Conservation (phyloP, 1,139 yeast genomes). For the Candida glucosophila region DNA sequence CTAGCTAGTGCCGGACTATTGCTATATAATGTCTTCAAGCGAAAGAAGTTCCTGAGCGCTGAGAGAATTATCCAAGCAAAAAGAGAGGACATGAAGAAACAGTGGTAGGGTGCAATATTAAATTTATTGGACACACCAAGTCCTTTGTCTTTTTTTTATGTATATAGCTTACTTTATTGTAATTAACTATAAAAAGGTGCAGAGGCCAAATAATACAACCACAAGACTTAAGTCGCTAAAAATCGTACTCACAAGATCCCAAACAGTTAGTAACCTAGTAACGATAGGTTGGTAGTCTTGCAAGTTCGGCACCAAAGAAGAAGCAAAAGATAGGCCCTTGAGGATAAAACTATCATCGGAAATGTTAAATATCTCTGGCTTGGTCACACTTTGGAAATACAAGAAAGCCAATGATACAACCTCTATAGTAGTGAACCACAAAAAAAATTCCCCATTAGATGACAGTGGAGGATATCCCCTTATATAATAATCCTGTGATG, state of each 20-base stretch:
- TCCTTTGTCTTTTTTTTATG: no score
- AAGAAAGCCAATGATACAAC: constrained; percentile 25
- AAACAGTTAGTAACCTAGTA: constrained; percentile 24
- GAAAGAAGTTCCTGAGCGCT: constrained; percentile 24
- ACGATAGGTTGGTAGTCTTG: constrained; percentile 20
- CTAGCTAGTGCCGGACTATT: constrained; percentile 62
- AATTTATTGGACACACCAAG: no score
- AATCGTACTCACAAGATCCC: constrained; percentile 29
- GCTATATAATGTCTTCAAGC: constrained; percentile 24
- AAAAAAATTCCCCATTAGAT: constrained; percentile 16
- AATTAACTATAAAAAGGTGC: constrained; percentile 13
- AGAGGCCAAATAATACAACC: constrained; percentile 31
- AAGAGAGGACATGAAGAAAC: constrained; percentile 27
- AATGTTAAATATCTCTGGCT: constrained; percentile 16
- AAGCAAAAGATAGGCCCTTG: constrained; percentile 23
- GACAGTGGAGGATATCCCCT: constrained; percentile 13
- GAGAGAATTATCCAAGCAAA: constrained; percentile 35
- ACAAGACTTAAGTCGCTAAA: constrained; percentile 31
- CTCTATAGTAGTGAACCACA: constrained; percentile 25
- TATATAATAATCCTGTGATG: constrained; percentile 23
- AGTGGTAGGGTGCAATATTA: no score
- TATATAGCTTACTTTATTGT: constrained; percentile 4
- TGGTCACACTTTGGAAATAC: constrained; percentile 20
- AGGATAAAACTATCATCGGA: constrained; percentile 20
- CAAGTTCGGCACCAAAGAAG: constrained; percentile 31